Base-by-base conservation (phyloP, 208 protist species). In the Leishmania martiniquensis region DNA sequence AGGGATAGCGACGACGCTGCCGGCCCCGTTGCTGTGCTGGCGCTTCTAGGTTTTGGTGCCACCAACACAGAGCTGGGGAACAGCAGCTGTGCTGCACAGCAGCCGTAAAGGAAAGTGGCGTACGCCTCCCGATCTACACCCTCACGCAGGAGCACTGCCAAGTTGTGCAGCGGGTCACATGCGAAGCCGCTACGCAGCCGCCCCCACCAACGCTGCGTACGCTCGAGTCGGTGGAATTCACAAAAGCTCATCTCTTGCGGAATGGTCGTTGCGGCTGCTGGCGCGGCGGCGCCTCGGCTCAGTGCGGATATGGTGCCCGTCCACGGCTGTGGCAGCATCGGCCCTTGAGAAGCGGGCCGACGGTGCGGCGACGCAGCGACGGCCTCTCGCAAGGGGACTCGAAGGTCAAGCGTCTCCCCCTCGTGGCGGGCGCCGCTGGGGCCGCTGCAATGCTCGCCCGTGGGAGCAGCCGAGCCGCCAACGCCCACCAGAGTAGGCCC, bases 91-190 rank as follows among this genome's bases (percentile, higher is more conserved):
- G 85, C 63, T 49, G 85, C 69, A 52, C 84, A 81, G 62, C 85
- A 83, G 39, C 88, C 93, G 73, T 95, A 96, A 25, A 85, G 82
- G 67, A 94, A 94, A 4, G 93, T 70, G 20, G 82, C 62, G 66
- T 87, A 94, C 42, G 85, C 86, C 84, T 96, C 93, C 57, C 87
- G 84, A 74, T 96, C 93, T 1, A 62, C 22, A 17, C 87, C 89
- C 45, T 95, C 89, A 32, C 86, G 44, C n/a, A 89, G 57, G 29
- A 96, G 85, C 20, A 94, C 77, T 4, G 57, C 75, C 22, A 94
- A 71, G 71, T 87, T 87, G 51, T 72, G 71, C 17, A 84, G 7
- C 4, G 83, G 80, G 39, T 91, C 76, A 15, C 83, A 67, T 1
- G 84, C 71, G 76, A 94, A 94, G 59, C 87, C 88, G 20, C 44